phyloP scores from a whole-genome alignment of 139 green algal genomes.

The Picochlorum sp. region DNA sequence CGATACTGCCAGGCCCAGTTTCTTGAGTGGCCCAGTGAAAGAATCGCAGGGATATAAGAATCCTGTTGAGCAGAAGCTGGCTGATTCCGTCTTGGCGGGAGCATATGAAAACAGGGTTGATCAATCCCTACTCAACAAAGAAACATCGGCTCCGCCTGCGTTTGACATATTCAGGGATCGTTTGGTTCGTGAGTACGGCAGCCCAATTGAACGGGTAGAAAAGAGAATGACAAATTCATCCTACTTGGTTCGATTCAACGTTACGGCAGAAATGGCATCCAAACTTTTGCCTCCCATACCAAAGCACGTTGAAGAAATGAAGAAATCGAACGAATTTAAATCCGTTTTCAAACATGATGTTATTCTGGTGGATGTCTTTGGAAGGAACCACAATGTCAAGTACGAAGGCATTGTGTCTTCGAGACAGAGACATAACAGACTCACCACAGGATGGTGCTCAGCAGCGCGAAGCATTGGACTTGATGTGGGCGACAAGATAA shows the following conservation, averaged over 20 bases:
- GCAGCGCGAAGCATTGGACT: background rate
- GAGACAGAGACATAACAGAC: background rate
- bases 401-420: slow-evolving; percentile 5
- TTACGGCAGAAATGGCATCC: background rate
- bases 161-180: background rate
- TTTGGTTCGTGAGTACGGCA: background rate
- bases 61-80: background rate
- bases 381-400: background rate
- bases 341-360: background rate
- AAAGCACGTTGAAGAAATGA: background rate
- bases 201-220: background rate
- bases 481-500: background rate
- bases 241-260: background rate
- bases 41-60: too few relatives aligned
- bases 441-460: background rate
- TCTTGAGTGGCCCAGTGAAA: too few relatives aligned
- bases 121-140: background rate
- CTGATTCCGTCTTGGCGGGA: background rate
- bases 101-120: background rate
- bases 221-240: slow-evolving; percentile 5
- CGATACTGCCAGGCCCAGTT: too few relatives aligned
- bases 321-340: background rate
- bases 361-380: background rate
- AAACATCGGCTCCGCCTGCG: background rate
- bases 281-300: background rate